Evolutionary conservation across 177 flowering plant genomes (phyloP), one percentile per base, ranked within the genome.

Genomic region (Vitis hybrid): DNA sequence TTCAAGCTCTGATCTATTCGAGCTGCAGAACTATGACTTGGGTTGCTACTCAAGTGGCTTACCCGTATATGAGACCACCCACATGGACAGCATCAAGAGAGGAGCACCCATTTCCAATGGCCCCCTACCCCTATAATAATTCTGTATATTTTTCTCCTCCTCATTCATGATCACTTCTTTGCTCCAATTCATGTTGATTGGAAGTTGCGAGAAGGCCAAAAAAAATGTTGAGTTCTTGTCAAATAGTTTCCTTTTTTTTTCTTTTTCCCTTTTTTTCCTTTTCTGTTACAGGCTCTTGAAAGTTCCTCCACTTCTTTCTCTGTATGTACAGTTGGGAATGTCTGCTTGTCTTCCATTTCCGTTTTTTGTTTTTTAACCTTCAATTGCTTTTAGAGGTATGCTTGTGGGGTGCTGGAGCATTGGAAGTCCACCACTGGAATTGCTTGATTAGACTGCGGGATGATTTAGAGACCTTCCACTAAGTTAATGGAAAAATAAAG

Each of bases 1-100:
- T 77, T 84, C 97, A 66, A 90, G 97, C 71, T 92, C 97, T 59
- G 97, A 92, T 84, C 77, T 92, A 69, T 92, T 92, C 67, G 97
- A 92, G 79, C 71, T 92, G 77, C 85, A 82, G 50, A 88, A 86
- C 66, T 83, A 80, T 76, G 91, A 87, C 14, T 77, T 90, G 78
- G 88, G 81, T 70, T 77, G 62, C 49, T 84, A 69, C 58, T 80
- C 86, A n/a, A 85, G 78, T 78, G 91, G 83, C 9, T 63, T 91
- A 71, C 93, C 97, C 17, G 97, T 91, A 58, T 90, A 88, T 71
- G 91, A 87, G 70, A 84, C 91, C 9, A 91, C 94, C 2, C 76
- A 80, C 56, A 77, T 91, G 76, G 89, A 86, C 17, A 79, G 63
- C 72, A 87, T 90, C 79, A 88, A 85, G 81, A 83, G 83, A 78